Base-by-base conservation (phyloP, 2,329 filamentous ascomycete species). In the Xylariomycetidae sp. region DNA sequence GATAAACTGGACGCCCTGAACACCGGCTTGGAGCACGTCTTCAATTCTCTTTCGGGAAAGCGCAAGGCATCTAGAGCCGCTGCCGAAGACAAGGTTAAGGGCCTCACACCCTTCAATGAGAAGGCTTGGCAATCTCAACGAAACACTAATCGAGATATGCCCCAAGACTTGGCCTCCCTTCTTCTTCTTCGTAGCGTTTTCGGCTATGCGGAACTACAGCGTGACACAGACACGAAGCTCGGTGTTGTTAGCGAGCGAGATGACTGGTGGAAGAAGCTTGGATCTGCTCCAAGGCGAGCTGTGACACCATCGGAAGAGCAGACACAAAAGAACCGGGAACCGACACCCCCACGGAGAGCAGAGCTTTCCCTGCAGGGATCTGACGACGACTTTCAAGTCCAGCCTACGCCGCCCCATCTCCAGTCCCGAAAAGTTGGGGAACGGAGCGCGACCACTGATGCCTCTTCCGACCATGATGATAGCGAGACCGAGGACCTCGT, bases 1-100 rank as follows among this genome's bases (percentile, higher is more conserved):
- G 72, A 77, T 45, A 77, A 77, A 51, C 54, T 78, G 1, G 71
- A 72, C 37, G 62, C 65, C 2, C 63, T 66, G 32, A 70, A 71
- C 3, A 69, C 60, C 0, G 67, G 72, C 0, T 51, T 77, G 7
- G 74, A 77, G 37, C 61, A 72, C 40, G 59, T 76, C 8, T 79
- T 78, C 50, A 68, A 68, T 19, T 45, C 62, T 5, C 53, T 77
- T 3, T 65, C 69, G 1, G 64, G 66, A 0, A 72, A 69, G 40
- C 67, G 66, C 27, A 70, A 64, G 39, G 50, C 67, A 5, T 61
- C 62, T 4, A 62, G 72, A 33, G 49, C 58, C 4, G 50, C 50
- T 4, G 70, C 70, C 4, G 66, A 69, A 28, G 63, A 63, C 5
- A 69, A 65, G 23, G 60, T 79, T 7, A 69, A 64, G 22, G 74